Conservation (phyloP, 352 stramenopile species). For the Blastocystis sp. region DNA sequence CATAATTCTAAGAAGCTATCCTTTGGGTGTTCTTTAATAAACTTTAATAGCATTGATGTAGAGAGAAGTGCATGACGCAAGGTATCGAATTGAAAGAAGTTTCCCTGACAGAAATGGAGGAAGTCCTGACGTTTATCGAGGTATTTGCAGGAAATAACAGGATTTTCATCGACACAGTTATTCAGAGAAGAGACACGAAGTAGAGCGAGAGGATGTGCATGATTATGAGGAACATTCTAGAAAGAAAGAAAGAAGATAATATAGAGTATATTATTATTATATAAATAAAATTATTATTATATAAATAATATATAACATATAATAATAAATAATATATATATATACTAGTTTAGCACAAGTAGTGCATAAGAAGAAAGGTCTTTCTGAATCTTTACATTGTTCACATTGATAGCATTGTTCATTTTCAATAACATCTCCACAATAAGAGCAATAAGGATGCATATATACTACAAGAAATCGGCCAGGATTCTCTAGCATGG, state of each 20-base stretch:
- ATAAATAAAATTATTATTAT: no score
- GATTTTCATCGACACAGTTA: background rate
- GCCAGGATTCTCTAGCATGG: slow-evolving; percentile 24
- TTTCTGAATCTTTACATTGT: slow-evolving; percentile 2
- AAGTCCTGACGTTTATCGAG: slow-evolving; percentile 27
- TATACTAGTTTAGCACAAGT: background rate
- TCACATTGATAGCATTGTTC: background rate
- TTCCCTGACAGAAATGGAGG: slow-evolving; percentile 16
- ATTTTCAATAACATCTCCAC: background rate
- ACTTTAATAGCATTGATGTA: slow-evolving; percentile 24
- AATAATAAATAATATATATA: no score
- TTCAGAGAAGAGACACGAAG: background rate
- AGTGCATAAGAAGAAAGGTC: slow-evolving; percentile 11
- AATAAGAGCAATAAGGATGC: slow-evolving; percentile 7
- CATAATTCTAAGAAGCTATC: slow-evolving; percentile 24
- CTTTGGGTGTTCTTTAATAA: slow-evolving; percentile 15
- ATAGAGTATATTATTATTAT: no score
- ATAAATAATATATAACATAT: no score
- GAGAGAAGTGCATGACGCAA: slow-evolving; percentile 10
- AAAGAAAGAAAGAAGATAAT: no score
- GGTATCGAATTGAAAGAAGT: slow-evolving; percentile 30
- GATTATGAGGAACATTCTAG: no score
- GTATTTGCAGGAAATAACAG: slow-evolving; percentile 7
- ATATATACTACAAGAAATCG: slow-evolving; percentile 25
- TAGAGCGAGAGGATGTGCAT: background rate